Conservation (phyloP, 148 eudicot genomes). For the Rhododendron williamsianum region DNA sequence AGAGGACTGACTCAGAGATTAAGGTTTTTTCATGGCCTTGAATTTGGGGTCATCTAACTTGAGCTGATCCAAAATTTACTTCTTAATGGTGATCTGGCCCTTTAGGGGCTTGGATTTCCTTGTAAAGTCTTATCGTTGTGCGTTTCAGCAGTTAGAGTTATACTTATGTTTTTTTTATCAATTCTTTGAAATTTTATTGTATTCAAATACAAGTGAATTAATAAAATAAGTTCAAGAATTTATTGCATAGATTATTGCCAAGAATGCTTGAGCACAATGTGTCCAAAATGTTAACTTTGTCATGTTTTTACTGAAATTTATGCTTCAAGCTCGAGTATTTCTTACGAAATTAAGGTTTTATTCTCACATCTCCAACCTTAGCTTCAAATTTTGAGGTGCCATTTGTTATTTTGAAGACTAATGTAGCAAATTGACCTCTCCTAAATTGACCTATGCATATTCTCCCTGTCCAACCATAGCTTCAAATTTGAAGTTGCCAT, state of each 20-base stretch:
- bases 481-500: neutral
- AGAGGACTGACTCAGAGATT: neutral
- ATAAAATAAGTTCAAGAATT: neutral
- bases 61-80: neutral
- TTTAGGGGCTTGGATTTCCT: neutral
- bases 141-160: neutral
- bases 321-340: neutral
- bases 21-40: constrained; percentile 1
- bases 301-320: neutral
- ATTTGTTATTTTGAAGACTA: too few species aligned
- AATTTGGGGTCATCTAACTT: constrained; percentile 9
- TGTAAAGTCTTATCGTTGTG: neutral
- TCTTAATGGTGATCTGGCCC: neutral
- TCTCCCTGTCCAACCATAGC: neutral
- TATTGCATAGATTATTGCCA: neutral
- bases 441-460: neutral
- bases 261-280: neutral
- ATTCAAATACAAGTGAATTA: neutral
- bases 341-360: too few species aligned
- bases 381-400: neutral
- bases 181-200: neutral
- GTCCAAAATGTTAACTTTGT: neutral
- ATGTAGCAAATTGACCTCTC: neutral
- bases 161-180: neutral
- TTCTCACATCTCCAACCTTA: neutral